phyloP scores from a whole-genome alignment of 306 rosid genomes.

The cucumber (Cucumis sativus) region Cucumber_9930_V3 NC_026657.2:39402501-39403000 shows the following conservation, averaged over 20 bases:
- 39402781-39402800: background rate
- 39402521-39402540: constrained; percentile 14
- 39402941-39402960: background rate
- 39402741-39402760: constrained; percentile 69
- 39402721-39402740: constrained; percentile 84
- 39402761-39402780: constrained; percentile 74
- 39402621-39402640: too few relatives aligned
- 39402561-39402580: background rate
- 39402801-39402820: background rate
- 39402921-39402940: background rate
- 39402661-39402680: too few relatives aligned
- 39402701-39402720: constrained; percentile 31
- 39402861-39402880: background rate
- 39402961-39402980: background rate
- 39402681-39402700: constrained; percentile 14
- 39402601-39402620: too few relatives aligned
- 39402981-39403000: background rate
- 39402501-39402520: background rate
- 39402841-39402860: background rate
- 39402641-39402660: background rate
- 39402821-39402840: background rate
- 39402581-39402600: background rate
- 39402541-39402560: constrained; percentile 4
- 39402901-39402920: background rate
- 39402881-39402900: background rate